Evolutionary conservation across 23 red algal species (phyloP).

Genomic region (Gracilaria domingensis): DNA sequence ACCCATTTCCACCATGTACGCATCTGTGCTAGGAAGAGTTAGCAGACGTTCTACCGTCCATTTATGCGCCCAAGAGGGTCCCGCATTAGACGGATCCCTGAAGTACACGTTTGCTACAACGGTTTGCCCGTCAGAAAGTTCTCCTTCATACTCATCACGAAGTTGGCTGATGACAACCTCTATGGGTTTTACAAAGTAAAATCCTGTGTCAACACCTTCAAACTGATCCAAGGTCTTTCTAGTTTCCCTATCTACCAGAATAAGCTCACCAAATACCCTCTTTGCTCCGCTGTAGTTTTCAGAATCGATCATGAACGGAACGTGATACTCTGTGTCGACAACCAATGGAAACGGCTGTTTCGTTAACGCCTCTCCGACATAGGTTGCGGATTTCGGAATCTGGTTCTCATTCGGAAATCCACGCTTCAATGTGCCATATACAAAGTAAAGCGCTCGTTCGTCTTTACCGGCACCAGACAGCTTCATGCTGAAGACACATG

Average conservation of each 20-base stretch:
- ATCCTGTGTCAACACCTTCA: constrained; percentile 31
- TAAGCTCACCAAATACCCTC: constrained; percentile 48
- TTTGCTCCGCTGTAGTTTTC: background rate
- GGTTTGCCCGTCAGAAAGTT: background rate
- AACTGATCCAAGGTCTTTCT: constrained; percentile 25
- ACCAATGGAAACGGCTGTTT: constrained; percentile 27
- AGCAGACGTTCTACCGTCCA: constrained; percentile 33
- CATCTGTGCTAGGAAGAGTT: constrained; percentile 10
- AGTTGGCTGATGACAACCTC: constrained; percentile 11
- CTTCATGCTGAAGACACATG: background rate
- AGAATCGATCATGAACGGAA: constrained; percentile 31
- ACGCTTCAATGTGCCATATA: constrained; percentile 47
- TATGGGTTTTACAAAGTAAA: constrained; percentile 27
- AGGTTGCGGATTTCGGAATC: background rate
- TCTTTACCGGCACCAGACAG: background rate
- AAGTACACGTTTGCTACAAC: constrained; percentile 7
- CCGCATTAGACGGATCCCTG: constrained; percentile 16
- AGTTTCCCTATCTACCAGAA: background rate
- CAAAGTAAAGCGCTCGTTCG: background rate
- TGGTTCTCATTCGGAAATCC: constrained; percentile 39
- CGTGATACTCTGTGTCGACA: constrained; percentile 18
- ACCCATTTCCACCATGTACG: constrained; percentile 21
- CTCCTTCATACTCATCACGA: background rate
- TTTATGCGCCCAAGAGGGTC: constrained; percentile 49
- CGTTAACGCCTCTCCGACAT: constrained; percentile 37